Conservation (phyloP, 2,329 filamentous ascomycete genomes). For the Trichoderma sp. region DNA sequence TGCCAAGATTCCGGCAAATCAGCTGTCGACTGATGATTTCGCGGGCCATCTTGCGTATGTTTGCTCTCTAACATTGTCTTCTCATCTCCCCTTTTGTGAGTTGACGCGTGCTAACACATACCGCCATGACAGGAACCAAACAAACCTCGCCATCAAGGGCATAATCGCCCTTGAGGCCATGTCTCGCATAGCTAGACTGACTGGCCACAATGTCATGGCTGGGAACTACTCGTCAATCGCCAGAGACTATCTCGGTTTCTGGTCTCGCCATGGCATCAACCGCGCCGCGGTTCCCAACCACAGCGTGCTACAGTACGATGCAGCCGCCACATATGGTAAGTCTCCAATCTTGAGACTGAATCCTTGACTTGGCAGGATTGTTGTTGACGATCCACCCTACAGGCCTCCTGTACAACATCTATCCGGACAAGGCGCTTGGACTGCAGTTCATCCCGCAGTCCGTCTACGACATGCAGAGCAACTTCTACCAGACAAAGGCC, state of each 20-base stretch:
- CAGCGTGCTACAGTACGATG: conserved; percentile 77
- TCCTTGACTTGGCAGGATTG: background rate
- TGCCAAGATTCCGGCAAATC: conserved; percentile 71
- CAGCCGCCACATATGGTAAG: conserved; percentile 52
- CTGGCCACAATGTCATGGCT: conserved; percentile 59
- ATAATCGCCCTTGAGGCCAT: conserved; percentile 83
- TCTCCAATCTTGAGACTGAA: background rate
- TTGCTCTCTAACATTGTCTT: background rate
- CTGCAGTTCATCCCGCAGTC: conserved; percentile 74
- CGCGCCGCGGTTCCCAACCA: conserved; percentile 63
- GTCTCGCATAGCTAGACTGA: conserved; percentile 66
- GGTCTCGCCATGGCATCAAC: conserved; percentile 72
- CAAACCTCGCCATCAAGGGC: conserved; percentile 77
- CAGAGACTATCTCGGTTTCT: conserved; percentile 69
- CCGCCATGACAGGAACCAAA: conserved; percentile 15
- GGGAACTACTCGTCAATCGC: conserved; percentile 65
- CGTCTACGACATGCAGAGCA: conserved; percentile 76
- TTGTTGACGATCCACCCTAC: background rate
- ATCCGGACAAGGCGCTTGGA: conserved; percentile 74
- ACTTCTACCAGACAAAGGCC: conserved; percentile 73
- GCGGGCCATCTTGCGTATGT: conserved; percentile 64
- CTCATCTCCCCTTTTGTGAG: background rate
- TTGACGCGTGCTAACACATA: background rate
- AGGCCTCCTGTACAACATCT: conserved; percentile 73
- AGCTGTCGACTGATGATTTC: conserved; percentile 83